A percentile compares a stretch with the other conserved stretches of the same genome.
Conservation (phyloP, 768 basidiomycete genomes). For the Cubamyces sp. region DNA sequence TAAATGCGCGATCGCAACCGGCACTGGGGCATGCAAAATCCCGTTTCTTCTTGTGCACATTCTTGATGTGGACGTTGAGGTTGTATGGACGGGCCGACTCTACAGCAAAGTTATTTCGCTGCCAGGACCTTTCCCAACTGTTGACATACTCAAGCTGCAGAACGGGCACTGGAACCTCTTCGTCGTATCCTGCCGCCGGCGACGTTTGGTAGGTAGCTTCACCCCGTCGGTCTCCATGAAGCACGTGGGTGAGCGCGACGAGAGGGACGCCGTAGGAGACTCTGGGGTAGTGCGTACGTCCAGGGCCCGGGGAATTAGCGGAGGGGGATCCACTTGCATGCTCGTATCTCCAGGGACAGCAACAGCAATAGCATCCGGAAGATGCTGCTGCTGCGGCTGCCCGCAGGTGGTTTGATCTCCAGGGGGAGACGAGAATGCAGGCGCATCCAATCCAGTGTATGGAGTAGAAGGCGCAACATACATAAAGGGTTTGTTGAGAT, state of each 20-base stretch:
- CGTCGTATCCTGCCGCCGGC: not conserved
- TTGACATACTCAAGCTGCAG: not conserved
- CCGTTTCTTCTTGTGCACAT: constrained; percentile 6
- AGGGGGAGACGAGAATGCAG: not conserved
- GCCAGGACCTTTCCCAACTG: not conserved
- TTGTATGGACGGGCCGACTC: constrained; percentile 14
- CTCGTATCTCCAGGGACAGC: constrained; percentile 1
- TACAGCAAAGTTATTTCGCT: not conserved
- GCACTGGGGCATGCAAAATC: not conserved
- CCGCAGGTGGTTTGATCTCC: not conserved
- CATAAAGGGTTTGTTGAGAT: not conserved
- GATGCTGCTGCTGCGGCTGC: constrained; percentile 15
- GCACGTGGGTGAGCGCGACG: not conserved
- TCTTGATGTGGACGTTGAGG: constrained; percentile 11
- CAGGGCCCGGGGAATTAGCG: not conserved
- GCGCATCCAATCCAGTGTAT: not conserved
- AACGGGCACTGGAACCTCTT: not conserved
- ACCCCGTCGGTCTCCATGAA: too few relatives aligned
- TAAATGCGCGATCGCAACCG: constrained; percentile 7
- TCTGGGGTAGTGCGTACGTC: not conserved
- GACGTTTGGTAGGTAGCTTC: constrained; percentile 2
- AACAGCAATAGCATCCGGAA: constrained; percentile 1
- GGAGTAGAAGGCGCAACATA: not conserved
- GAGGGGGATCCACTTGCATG: not conserved
- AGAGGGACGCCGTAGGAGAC: not conserved